Conservation (phyloP, 441 rosid genomes). For the Flueggea neowawraea region DNA sequence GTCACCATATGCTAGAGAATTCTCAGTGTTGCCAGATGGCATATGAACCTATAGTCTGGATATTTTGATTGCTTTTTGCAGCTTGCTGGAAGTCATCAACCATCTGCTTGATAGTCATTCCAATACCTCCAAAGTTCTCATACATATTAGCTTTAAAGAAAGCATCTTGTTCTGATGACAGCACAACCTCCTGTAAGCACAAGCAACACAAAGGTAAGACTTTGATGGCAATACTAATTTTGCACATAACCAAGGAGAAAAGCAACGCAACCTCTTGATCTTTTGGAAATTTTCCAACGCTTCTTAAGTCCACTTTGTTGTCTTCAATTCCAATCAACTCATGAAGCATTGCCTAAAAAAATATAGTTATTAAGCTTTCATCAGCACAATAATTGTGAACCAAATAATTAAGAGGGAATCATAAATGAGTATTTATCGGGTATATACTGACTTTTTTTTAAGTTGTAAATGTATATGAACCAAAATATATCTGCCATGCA, state of each 20-base stretch:
- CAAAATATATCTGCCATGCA: slow-evolving; percentile 8
- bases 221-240: slow-evolving; percentile 4
- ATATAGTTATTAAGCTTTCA: slow-evolving; percentile 16
- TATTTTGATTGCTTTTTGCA: slow-evolving; percentile 91
- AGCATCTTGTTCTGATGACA: slow-evolving; percentile 91
- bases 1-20: not conserved
- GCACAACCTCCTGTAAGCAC: slow-evolving; percentile 75
- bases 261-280: slow-evolving; percentile 72
- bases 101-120: slow-evolving; percentile 93
- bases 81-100: slow-evolving; percentile 98
- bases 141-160: slow-evolving; percentile 89
- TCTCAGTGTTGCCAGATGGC: slow-evolving; percentile 15
- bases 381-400: slow-evolving; percentile 4
- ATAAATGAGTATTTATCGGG: no score
- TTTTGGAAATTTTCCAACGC: slow-evolving; percentile 56
- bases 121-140: slow-evolving; percentile 97
- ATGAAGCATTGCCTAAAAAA: slow-evolving; percentile 88
- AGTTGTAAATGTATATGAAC: not conserved
- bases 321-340: slow-evolving; percentile 90
- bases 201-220: slow-evolving; percentile 13
- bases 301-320: slow-evolving; percentile 87
- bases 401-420: slow-evolving; percentile 5
- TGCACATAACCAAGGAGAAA: slow-evolving; percentile 4
- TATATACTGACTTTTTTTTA: no score
- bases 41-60: slow-evolving; percentile 84